These are phyloP conservation scores for Apodospora peruviana DNA, from an alignment of 495 filamentous ascomycete species.

Conservation along the genomic window DNA sequence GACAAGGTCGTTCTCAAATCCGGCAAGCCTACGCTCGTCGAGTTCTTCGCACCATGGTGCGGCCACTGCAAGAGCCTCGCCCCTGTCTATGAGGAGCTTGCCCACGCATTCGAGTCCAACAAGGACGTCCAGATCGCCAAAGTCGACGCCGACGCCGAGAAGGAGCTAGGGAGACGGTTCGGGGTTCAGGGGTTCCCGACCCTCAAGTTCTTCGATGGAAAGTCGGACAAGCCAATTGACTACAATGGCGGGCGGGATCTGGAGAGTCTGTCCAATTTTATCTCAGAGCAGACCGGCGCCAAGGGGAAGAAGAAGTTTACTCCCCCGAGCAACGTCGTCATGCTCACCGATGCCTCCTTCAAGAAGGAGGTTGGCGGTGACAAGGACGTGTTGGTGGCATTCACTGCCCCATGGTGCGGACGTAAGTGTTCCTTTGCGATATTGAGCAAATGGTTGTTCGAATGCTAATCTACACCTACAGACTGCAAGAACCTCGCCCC, in stretches of 20 bases:
- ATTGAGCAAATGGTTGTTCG: no score
- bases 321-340: slow-evolving; percentile 63
- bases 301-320: slow-evolving; percentile 67
- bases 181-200: slow-evolving; percentile 94
- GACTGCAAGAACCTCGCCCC: slow-evolving; percentile 97
- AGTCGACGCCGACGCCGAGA: slow-evolving; percentile 90
- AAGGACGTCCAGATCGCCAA: slow-evolving; percentile 85
- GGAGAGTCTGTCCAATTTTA: slow-evolving; percentile 74
- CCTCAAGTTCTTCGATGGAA: slow-evolving; percentile 97
- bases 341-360: slow-evolving; percentile 77
- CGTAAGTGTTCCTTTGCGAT: slow-evolving; percentile 65
- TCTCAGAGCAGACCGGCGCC: slow-evolving; percentile 82
- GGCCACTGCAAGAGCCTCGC: slow-evolving; percentile 97
- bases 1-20: slow-evolving; percentile 82
- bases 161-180: slow-evolving; percentile 73
- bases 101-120: slow-evolving; percentile 59
- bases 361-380: slow-evolving; percentile 71
- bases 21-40: slow-evolving; percentile 92
- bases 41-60: slow-evolving; percentile 99
- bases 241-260: slow-evolving; percentile 85
- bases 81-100: slow-evolving; percentile 93
- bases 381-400: slow-evolving; percentile 90
- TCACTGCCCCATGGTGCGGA: slow-evolving; percentile 96
- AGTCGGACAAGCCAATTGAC: slow-evolving; percentile 79
- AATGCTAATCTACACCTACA: slow-evolving; percentile 35